Evolutionary conservation across 202 grass and related monocot genomes (phyloP), one percentile per base, ranked within the genome.

Genomic region (Saccharum hybrid): DNA sequence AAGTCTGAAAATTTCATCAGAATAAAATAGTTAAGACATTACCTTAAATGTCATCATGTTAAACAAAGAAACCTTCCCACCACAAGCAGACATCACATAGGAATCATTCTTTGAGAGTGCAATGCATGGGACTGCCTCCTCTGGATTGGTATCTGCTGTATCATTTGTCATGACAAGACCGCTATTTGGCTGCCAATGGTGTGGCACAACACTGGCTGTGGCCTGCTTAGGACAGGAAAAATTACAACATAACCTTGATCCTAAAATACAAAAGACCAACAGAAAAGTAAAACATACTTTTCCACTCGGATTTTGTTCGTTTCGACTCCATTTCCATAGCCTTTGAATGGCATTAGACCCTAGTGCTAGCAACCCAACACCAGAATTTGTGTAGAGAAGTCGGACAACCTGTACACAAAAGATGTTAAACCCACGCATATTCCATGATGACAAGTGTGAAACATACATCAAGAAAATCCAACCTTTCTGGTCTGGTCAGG

Each of bases 1-100:
- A 71, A 84, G 33, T 72, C 31, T 84, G 26, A 66, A 60, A 69
- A 59, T 72, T 71, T 42, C 52, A 42, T 68, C 34, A 30, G 18
- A 79, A 77, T 82, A 72, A 81, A 86, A 70, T 31, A 38, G 72
- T 76, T 74, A 74, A 74, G 63, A 51, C 15, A 68, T 88, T 86
- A 98, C 95, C 92, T 94, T 94, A 84, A 98, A 98, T 72, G 90
- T 94, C 92, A 91, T 98, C 95, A 98, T 98, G 83, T 94, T 98
- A 86, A 98, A 98, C 68, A 98, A 85, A 71, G 95, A 94, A 75
- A 94, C 95, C 82, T 98, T 98, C 76, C 95, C 95, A 83, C 95
- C 95, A 77, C 92, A 97, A 60, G 95, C 95, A 82, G 95, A 94
- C 95, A 98, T 98, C 71, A 98, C 90, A 87, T 98, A 98, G 26